A percentile compares a stretch with the other conserved stretches of the same genome.
These are phyloP conservation scores for Melanogaster broomeanus DNA, from an alignment of 768 basidiomycete species.

Conservation along the genomic window DNA sequence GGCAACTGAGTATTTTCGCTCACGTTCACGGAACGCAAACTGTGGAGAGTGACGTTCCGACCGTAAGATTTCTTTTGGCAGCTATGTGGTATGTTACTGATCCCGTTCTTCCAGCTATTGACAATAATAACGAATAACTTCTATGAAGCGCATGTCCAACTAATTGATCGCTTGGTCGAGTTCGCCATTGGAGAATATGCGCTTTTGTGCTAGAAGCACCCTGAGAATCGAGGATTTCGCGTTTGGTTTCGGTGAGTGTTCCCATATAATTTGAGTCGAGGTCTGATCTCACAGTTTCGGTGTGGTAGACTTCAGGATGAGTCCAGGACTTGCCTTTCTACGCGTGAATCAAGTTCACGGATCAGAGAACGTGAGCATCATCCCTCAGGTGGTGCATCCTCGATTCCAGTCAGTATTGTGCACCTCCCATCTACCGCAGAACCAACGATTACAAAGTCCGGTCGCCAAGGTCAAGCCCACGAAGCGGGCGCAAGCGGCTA, in stretches of 20 bases:
- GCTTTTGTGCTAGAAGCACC: constrained; percentile 9
- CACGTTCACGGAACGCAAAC: constrained; percentile 11
- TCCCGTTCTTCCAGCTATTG: constrained; percentile 17
- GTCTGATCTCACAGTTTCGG: not conserved
- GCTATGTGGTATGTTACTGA: not conserved
- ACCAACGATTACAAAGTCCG: constrained; percentile 21
- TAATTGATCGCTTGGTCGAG: constrained; percentile 27
- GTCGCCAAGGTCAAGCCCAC: constrained; percentile 24
- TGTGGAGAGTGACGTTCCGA: constrained; percentile 17
- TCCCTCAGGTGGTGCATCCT: not conserved
- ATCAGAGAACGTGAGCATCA: constrained; percentile 26
- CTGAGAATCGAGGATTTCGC: constrained; percentile 27
- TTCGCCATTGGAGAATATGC: constrained; percentile 28
- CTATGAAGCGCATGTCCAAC: constrained; percentile 30
- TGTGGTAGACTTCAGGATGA: constrained; percentile 28
- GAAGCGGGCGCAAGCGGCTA: constrained; percentile 17
- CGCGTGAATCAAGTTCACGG: constrained; percentile 24
- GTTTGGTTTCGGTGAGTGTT: constrained; percentile 29
- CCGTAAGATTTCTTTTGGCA: constrained; percentile 16
- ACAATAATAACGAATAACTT: constrained; percentile 32
- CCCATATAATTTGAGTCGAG: not conserved
- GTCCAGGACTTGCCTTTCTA: constrained; percentile 31
- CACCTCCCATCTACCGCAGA: constrained; percentile 3
- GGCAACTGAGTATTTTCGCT: constrained; percentile 30
- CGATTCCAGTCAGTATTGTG: constrained; percentile 2